phyloP scores from a whole-genome alignment of 2,329 filamentous ascomycete genomes.

The Aspergillus clavatus region DNA sequence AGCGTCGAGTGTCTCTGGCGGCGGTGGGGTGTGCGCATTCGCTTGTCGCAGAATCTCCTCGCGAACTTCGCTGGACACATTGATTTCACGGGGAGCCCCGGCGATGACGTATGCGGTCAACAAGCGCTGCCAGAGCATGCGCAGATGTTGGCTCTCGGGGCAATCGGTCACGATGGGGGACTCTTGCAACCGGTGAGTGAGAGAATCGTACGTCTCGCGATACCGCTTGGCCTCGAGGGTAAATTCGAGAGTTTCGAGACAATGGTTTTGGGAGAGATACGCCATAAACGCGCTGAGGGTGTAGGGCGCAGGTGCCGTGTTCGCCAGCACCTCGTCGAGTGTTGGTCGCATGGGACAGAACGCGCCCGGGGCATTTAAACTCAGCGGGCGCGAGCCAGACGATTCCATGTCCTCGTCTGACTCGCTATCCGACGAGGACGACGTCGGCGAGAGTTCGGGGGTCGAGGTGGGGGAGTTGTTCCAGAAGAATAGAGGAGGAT shows the following conservation, averaged over 20 bases:
- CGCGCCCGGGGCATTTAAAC: conserved; percentile 37
- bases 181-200: conserved; percentile 48
- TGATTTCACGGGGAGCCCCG: conserved; percentile 81
- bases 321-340: conserved; percentile 80
- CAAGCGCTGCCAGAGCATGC: conserved; percentile 79
- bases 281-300: conserved; percentile 92
- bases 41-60: conserved; percentile 69
- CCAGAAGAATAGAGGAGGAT: conserved; percentile 33
- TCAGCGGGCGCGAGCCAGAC: conserved; percentile 40
- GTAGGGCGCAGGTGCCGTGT: conserved; percentile 81
- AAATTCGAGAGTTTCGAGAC: conserved; percentile 92
- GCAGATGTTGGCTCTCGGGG: conserved; percentile 63
- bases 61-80: conserved; percentile 79
- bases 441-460: conserved; percentile 42
- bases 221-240: conserved; percentile 91
- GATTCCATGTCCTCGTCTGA: conserved; percentile 44
- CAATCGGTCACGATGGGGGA: conserved; percentile 47
- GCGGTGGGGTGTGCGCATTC: conserved; percentile 56
- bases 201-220: conserved; percentile 59
- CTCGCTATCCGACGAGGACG: conserved; percentile 39
- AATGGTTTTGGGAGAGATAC: conserved; percentile 94
- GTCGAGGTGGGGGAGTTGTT: conserved; percentile 40
- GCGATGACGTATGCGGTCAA: conserved; percentile 86
- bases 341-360: conserved; percentile 58
- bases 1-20: conserved; percentile 71